Percentiles rank a stretch among this genome's conserved stretches.
These are phyloP conservation scores for Lactarius quietus DNA, from an alignment of 768 basidiomycete species.

Conservation along the genomic window DNA sequence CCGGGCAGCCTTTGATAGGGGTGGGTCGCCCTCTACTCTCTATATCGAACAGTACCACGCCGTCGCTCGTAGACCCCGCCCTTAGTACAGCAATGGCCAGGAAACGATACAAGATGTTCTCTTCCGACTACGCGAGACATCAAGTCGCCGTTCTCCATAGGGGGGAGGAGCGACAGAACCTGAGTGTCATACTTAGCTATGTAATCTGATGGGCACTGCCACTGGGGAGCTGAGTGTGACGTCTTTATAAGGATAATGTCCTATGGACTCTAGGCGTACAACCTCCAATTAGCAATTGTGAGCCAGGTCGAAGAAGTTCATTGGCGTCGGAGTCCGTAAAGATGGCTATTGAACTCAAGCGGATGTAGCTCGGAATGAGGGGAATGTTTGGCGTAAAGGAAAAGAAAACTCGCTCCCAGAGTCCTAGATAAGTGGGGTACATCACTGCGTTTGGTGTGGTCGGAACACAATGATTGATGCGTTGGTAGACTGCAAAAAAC, in stretches of 20 bases:
- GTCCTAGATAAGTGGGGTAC: too few relatives aligned
- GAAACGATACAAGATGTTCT: not conserved
- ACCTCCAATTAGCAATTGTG: not conserved
- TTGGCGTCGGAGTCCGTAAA: not conserved
- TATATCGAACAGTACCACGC: not conserved
- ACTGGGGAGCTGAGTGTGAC: too few relatives aligned
- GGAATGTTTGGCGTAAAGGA: too few relatives aligned
- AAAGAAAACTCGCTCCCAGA: too few relatives aligned
- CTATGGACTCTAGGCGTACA: not conserved
- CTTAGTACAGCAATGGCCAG: not conserved
- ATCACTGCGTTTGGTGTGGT: not conserved
- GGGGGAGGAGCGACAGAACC: not conserved
- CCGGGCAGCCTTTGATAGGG: not conserved
- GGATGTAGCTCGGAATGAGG: too few relatives aligned
- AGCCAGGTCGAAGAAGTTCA: not conserved
- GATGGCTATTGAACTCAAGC: too few relatives aligned
- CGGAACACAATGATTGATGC: not conserved
- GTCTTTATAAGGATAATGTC: too few relatives aligned
- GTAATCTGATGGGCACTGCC: too few relatives aligned
- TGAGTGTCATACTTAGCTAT: too few relatives aligned
- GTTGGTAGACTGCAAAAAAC: not conserved
- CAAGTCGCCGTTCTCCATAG: not conserved
- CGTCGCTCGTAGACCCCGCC: not conserved
- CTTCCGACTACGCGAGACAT: not conserved
- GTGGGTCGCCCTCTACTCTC: not conserved